phyloP scores from a whole-genome alignment of 768 basidiomycete genomes.

The Lyophyllum semitale region DNA sequence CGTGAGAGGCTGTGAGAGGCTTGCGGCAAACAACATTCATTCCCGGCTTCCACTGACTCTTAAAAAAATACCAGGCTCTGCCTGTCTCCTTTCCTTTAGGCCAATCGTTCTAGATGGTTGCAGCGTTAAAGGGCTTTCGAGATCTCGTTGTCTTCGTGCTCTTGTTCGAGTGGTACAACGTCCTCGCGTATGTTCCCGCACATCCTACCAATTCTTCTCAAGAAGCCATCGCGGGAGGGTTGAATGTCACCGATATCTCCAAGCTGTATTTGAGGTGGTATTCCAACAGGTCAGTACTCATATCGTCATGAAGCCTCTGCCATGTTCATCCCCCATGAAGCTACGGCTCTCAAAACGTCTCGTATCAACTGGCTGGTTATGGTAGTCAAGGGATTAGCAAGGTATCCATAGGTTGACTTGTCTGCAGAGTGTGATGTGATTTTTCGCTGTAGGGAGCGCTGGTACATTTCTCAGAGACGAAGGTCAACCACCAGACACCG shows the following conservation, averaged over 20 bases:
- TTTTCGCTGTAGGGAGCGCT: conserved; percentile 64
- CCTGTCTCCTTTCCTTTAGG: neutral
- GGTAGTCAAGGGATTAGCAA: conserved; percentile 52
- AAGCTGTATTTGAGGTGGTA: conserved; percentile 65
- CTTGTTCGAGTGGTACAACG: conserved; percentile 17
- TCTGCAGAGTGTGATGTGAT: neutral
- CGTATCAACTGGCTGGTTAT: conserved; percentile 59
- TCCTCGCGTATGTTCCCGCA: conserved; percentile 68
- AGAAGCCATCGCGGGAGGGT: conserved; percentile 38
- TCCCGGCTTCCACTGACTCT: neutral
- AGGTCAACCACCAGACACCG: conserved; percentile 47
- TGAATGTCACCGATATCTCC: conserved; percentile 59
- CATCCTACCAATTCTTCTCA: conserved; percentile 66
- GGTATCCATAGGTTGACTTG: conserved; percentile 34
- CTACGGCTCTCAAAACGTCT: conserved; percentile 54
- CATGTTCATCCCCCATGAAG: conserved; percentile 26
- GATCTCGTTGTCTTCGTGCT: conserved; percentile 13
- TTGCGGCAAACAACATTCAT: neutral
- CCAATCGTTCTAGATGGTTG: conserved; percentile 1
- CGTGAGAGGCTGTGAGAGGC: conserved; percentile 16
- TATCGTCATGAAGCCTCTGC: conserved; percentile 2
- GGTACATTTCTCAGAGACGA: conserved; percentile 79
- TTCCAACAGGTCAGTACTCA: conserved; percentile 43
- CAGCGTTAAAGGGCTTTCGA: neutral
- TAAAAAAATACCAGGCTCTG: neutral